phyloP scores from a whole-genome alignment of 129 eudicot species.

The Apium graveolens region DNA sequence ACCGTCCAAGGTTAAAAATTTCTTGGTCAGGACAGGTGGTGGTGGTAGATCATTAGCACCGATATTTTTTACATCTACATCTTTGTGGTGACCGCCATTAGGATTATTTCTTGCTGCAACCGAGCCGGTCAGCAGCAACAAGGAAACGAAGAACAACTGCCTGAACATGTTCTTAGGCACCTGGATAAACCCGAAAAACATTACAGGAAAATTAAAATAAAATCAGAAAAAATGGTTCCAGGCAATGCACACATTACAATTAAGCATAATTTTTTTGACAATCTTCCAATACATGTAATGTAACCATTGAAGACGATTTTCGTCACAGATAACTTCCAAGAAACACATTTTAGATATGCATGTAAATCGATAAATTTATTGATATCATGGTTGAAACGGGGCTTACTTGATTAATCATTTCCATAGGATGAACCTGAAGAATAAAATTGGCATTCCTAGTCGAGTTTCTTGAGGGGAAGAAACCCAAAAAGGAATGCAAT shows the following conservation, averaged over 20 bases:
- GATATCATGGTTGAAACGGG: neutral
- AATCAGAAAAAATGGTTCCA: neutral
- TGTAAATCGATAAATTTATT: neutral
- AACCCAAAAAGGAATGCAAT: constrained; percentile 2
- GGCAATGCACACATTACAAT: neutral
- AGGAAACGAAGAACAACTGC: constrained; percentile 31
- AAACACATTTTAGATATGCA: no score
- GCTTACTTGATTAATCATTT: constrained; percentile 2
- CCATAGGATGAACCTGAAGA: neutral
- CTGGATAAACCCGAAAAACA: constrained; percentile 9
- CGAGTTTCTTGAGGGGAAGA: neutral
- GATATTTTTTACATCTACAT: constrained; percentile 9
- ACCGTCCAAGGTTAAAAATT: constrained; percentile 64
- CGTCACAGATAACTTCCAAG: no score
- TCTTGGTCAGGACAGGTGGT: constrained; percentile 16
- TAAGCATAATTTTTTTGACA: no score
- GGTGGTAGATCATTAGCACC: neutral
- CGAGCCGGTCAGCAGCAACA: constrained; percentile 37
- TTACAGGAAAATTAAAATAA: neutral
- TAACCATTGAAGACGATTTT: no score
- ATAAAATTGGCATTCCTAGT: neutral
- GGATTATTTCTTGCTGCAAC: constrained; percentile 21
- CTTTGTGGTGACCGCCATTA: neutral
- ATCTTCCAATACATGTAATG: no score
- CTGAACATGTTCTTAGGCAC: constrained; percentile 36